Evolutionary conservation across 345 rosid species (phyloP).

Genomic region (Citrus sp.): DNA sequence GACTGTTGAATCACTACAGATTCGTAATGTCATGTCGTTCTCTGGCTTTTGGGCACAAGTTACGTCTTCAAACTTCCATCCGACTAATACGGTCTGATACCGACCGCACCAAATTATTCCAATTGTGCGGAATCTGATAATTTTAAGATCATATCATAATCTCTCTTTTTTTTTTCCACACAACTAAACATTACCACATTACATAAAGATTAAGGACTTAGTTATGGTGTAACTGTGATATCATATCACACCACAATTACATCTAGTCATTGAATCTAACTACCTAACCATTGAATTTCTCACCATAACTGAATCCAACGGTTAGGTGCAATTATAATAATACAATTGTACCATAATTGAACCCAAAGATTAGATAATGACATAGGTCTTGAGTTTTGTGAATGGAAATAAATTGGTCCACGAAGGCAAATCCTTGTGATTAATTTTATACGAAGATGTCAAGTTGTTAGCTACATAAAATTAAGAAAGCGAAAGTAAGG

Average conservation of each 20-base stretch:
- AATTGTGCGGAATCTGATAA: too few relatives aligned
- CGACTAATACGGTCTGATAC: too few relatives aligned
- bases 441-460: background rate
- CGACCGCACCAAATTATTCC: too few relatives aligned
- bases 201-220: too few relatives aligned
- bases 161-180: rapidly evolving
- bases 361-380: too few relatives aligned
- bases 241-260: too few relatives aligned
- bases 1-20: too few relatives aligned
- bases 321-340: rapidly evolving
- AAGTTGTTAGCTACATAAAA: background rate
- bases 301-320: too few relatives aligned
- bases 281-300: too few relatives aligned
- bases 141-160: too few relatives aligned
- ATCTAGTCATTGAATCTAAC: rapidly evolving
- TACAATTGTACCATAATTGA: rapidly evolving
- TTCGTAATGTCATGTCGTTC: background rate
- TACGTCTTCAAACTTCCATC: too few relatives aligned
- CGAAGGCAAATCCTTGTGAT: background rate
- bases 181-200: too few relatives aligned
- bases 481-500: background rate
- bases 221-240: rapidly evolving
- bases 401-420: background rate
- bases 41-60: background rate
- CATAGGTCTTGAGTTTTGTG: background rate